Percentiles rank a stretch among this genome's conserved stretches.
Evolutionary conservation across 352 stramenopile genomes (phyloP).

Genomic region (Nothophytophthora sp.): DNA sequence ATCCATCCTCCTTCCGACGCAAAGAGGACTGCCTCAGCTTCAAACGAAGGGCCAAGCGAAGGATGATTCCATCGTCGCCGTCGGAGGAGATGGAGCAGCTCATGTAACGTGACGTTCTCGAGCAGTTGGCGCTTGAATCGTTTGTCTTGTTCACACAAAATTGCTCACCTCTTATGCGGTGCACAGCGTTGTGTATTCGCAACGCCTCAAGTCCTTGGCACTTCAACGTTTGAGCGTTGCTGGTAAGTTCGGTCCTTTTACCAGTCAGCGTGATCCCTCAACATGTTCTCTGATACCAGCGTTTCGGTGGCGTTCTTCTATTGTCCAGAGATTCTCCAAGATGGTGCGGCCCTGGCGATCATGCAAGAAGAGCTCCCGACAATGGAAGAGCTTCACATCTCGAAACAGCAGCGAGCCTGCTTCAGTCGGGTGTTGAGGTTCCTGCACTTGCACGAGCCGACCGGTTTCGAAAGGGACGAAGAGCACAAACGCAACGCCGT

Average conservation of each 20-base stretch:
- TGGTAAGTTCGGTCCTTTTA: too few species aligned
- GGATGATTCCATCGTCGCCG: slow-evolving; percentile 43
- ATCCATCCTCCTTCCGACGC: too few species aligned
- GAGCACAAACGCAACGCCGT: slow-evolving; percentile 51
- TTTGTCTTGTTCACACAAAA: too few species aligned
- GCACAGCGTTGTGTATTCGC: slow-evolving; percentile 40
- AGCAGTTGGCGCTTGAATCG: too few species aligned
- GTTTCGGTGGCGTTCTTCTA: too few species aligned
- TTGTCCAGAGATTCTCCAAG: slow-evolving; percentile 53
- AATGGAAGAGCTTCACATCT: slow-evolving; percentile 35
- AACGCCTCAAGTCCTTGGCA: slow-evolving; percentile 39
- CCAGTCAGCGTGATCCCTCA: not conserved
- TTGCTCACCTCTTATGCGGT: not conserved
- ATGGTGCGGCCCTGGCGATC: slow-evolving; percentile 31
- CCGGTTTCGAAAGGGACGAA: slow-evolving; percentile 52
- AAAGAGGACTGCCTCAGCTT: too few species aligned
- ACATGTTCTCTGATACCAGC: too few species aligned
- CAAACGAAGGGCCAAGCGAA: too few species aligned
- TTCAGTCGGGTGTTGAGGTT: slow-evolving; percentile 60
- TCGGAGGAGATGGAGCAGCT: slow-evolving; percentile 52
- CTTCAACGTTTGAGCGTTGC: slow-evolving; percentile 51
- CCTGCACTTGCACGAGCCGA: slow-evolving; percentile 55
- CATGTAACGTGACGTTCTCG: slow-evolving; percentile 35
- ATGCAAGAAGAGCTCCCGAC: slow-evolving; percentile 27
- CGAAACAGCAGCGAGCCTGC: slow-evolving; percentile 33